Conservation (phyloP, 208 protist species). For the Willaertia magna region DNA sequence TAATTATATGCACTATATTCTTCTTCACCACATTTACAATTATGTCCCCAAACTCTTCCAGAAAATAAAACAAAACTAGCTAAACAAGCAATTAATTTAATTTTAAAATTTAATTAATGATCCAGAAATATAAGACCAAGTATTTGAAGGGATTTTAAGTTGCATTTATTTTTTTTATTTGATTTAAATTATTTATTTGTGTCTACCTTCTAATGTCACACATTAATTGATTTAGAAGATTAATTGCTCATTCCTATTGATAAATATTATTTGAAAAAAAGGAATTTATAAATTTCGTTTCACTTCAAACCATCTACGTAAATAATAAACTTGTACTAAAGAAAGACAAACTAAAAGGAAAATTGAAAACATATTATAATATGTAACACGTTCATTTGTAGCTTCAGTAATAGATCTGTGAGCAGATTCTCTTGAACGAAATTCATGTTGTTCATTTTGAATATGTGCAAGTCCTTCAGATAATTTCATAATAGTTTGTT, state of each 20-base stretch:
- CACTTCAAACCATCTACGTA: constrained; percentile 52
- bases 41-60: neutral
- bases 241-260: no score
- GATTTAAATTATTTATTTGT: no score
- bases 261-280: neutral
- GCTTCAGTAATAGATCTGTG: constrained; percentile 59
- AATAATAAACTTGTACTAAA: constrained; percentile 51
- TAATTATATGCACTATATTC: no score
- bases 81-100: neutral
- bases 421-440: constrained; percentile 42
- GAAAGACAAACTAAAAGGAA: constrained; percentile 46
- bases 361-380: constrained; percentile 55
- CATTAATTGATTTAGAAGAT: no score
- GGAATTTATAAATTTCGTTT: constrained; percentile 5
- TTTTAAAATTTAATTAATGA: no score
- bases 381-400: constrained; percentile 59
- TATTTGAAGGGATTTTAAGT: no score
- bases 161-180: no score
- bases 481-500: constrained; percentile 46
- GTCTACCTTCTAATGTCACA: no score
- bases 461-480: constrained; percentile 52
- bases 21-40: neutral
- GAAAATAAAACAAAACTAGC: neutral
- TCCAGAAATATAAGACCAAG: no score
- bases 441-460: constrained; percentile 51